Base-by-base conservation (phyloP, 2,329 filamentous ascomycete species). In the Xylariaceae sp. region DNA sequence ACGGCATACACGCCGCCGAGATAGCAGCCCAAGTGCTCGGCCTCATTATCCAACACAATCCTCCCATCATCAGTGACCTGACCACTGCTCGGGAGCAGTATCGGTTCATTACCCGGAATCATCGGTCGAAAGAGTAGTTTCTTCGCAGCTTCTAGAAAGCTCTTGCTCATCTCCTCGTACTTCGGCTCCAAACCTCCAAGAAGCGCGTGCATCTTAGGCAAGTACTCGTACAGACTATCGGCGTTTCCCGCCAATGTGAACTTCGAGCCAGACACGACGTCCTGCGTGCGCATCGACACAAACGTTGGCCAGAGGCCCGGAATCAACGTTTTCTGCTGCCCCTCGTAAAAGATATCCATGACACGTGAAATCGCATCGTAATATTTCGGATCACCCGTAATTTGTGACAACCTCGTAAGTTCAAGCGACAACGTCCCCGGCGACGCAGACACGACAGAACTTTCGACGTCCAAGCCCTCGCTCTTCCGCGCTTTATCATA, bases 251-350 rank as follows among this genome's bases (percentile, higher is more conserved):
- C 73, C 8, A 77, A 69, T 4, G 73, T 75, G 62, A 74, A 77
- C 62, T 67, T 53, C 49, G 60, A 62, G 3, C 71, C 73, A 8
- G 55, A 37, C 3, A 68, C 58, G 51, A 77, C 76, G 70, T 75
- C 80, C 72, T 70, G 80, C 79, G 30, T 77, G 76, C 64, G 79
- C 83, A 71, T 85, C 64, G 88, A 87, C 9, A 92, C 74, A 60
- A 75, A 77, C 58, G 82, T 79, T 1, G 89, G 88, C 88, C 88
- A 92, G 69, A 92, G 76, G 0, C 90, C 89, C 0, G 89, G 88
- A 1, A 92, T 72, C 13, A 74, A 77, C 0, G 89, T 92, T 13
- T 79, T 73, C 62, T 83, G 82, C 74, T 93, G 89, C 56, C 82
- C 81, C 3, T 77, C 73, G 61, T 88, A 80, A 62, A 92, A 81